phyloP scores from a whole-genome alignment of 805 yeast species.

The Candida qinlingensis region DNA sequence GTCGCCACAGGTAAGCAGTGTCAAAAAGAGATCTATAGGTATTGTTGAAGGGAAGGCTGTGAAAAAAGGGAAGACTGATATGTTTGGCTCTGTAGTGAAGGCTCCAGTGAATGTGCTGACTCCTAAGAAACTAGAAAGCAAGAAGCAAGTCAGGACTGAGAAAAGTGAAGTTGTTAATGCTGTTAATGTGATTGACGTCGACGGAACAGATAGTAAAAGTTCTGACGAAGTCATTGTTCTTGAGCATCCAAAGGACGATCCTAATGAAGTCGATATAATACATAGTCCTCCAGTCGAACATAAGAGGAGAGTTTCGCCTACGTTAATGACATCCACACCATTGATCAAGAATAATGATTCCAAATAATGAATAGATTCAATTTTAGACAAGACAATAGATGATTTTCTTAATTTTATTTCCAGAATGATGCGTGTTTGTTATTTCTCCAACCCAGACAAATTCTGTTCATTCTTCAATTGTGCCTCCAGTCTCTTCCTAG shows the following conservation, averaged over 20 bases:
- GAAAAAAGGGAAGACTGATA: slow-evolving; percentile 5
- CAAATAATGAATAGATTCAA: not conserved
- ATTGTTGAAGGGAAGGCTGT: not conserved
- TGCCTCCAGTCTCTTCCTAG: slow-evolving; percentile 51
- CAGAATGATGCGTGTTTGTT: not conserved
- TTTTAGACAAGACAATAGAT: not conserved
- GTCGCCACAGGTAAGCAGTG: not conserved
- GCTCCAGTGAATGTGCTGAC: not conserved
- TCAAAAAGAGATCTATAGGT: slow-evolving; percentile 1
- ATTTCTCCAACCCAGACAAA: slow-evolving; percentile 14
- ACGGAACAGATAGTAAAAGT: not conserved
- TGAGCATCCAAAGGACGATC: not conserved
- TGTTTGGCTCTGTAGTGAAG: too few species aligned
- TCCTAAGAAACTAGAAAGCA: not conserved
- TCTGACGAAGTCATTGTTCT: not conserved
- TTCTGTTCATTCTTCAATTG: slow-evolving; percentile 25
- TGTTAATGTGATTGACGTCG: not conserved
- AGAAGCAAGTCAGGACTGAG: not conserved
- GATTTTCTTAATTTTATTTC: not conserved
- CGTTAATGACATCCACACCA: slow-evolving; percentile 5
- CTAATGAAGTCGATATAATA: not conserved
- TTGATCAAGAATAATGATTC: not conserved
- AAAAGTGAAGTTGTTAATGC: not conserved
- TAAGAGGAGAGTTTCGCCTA: slow-evolving; percentile 25
- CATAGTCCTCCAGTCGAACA: slow-evolving; percentile 19